Conservation (phyloP, 2,329 filamentous ascomycete species). For the Colletotrichum tabaci region DNA sequence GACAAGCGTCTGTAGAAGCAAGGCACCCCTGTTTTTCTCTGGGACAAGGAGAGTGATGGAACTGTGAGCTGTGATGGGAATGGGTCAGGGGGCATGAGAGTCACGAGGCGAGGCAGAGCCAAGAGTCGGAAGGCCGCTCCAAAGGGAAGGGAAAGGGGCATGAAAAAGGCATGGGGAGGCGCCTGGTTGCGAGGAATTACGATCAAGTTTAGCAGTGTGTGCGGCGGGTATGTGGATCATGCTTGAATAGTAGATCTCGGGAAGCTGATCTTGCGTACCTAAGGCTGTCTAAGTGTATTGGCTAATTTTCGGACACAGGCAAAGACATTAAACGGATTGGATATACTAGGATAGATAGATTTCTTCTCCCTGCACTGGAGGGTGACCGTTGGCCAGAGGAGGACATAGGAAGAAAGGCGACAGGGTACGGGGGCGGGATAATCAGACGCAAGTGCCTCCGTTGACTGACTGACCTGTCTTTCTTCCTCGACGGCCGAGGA, state of each 20-base stretch:
- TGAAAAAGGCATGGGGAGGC: not conserved
- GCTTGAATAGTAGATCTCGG: conserved; percentile 21
- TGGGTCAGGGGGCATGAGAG: not conserved
- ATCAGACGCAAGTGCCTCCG: conserved; percentile 36
- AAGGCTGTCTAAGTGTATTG: not conserved
- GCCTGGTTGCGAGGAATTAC: not conserved
- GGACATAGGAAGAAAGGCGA: not conserved
- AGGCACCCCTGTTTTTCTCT: not conserved
- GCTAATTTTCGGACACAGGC: too few species aligned
- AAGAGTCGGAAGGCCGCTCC: not conserved
- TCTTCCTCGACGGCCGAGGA: conserved; percentile 18
- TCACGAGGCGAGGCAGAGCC: not conserved
- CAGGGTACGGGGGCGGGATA: conserved; percentile 3
- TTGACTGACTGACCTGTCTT: not conserved
- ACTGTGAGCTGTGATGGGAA: conserved; percentile 10
- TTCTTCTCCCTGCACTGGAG: not conserved
- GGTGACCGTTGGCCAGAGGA: conserved; percentile 6
- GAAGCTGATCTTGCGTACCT: conserved; percentile 25
- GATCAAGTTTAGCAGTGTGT: conserved; percentile 1
- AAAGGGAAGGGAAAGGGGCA: not conserved
- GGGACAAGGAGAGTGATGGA: not conserved
- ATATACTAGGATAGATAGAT: not conserved
- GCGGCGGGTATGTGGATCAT: not conserved
- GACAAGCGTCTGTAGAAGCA: conserved; percentile 9
- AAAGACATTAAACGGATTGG: not conserved